These are phyloP conservation scores for Leishmania lainsoni DNA, from an alignment of 208 protist species.

Conservation along the genomic window DNA sequence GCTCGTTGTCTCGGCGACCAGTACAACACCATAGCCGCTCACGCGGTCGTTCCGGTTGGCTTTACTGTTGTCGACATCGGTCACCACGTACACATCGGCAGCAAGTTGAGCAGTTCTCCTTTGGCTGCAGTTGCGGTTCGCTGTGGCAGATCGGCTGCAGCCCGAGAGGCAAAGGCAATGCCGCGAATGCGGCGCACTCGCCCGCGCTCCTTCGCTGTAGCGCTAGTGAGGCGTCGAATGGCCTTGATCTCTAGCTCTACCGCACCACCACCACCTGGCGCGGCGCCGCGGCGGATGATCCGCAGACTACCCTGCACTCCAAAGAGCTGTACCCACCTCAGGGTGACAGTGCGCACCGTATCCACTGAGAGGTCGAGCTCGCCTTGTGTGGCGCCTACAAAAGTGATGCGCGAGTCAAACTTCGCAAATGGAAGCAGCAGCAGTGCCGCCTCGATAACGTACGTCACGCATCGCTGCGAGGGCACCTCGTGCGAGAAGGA, in stretches of 20 bases:
- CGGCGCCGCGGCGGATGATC: slow-evolving; percentile 84
- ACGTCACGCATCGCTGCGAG: slow-evolving; percentile 77
- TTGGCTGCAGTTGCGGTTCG: slow-evolving; percentile 86
- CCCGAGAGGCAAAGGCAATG: slow-evolving; percentile 89
- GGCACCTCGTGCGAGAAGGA: slow-evolving; percentile 89
- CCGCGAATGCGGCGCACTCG: slow-evolving; percentile 91
- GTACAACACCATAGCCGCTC: slow-evolving; percentile 91
- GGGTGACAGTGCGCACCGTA: slow-evolving; percentile 89
- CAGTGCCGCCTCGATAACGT: slow-evolving; percentile 84
- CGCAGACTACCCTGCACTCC: slow-evolving; percentile 79
- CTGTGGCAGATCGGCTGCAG: slow-evolving; percentile 87
- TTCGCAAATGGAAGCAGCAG: slow-evolving; percentile 92
- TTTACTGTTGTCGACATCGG: slow-evolving; percentile 83
- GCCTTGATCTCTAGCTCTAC: slow-evolving; percentile 81
- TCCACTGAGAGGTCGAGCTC: slow-evolving; percentile 88
- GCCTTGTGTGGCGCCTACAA: slow-evolving; percentile 86
- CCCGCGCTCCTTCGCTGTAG: slow-evolving; percentile 72
- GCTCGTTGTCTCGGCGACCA: slow-evolving; percentile 93
- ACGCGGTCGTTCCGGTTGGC: slow-evolving; percentile 36
- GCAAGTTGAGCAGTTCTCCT: slow-evolving; percentile 84
- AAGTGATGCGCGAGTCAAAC: slow-evolving; percentile 84
- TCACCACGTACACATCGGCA: slow-evolving; percentile 94
- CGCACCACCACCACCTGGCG: slow-evolving; percentile 84
- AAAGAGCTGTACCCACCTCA: slow-evolving; percentile 88
- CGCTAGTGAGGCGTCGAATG: slow-evolving; percentile 73